Conservation (phyloP, 148 eudicot genomes). For the Rhododendron williamsianum region DNA sequence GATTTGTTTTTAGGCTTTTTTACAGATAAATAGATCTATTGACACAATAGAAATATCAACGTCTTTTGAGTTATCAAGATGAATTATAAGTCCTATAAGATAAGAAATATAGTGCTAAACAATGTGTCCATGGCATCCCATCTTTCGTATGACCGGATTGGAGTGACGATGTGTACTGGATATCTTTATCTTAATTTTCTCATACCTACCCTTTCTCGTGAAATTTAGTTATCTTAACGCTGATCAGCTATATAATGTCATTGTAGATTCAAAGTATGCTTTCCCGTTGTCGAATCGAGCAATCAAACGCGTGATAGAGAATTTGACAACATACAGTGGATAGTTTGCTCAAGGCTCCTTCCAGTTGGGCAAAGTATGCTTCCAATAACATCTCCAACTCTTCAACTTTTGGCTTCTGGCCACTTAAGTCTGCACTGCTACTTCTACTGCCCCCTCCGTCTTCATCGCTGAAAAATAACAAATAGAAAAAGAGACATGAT, state of each 20-base stretch:
- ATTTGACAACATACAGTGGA: background rate
- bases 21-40: background rate
- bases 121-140: background rate
- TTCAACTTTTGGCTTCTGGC: conserved; percentile 3
- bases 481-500: background rate
- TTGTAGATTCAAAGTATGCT: background rate
- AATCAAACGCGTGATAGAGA: background rate
- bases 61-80: background rate
- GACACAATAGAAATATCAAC: background rate
- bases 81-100: background rate
- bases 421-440: background rate
- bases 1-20: background rate
- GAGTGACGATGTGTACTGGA: background rate
- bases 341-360: conserved; percentile 7
- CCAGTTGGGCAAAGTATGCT: conserved; percentile 6
- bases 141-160: background rate
- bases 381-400: conserved; percentile 12
- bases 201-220: background rate
- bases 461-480: background rate
- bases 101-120: background rate
- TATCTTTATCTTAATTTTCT: background rate
- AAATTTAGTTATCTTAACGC: background rate
- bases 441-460: background rate
- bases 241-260: background rate
- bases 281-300: background rate